A percentile compares a stretch with the other conserved stretches of the same genome.
Evolutionary conservation across 495 filamentous ascomycete genomes (phyloP).

Genomic region (Penicillium pancosmium): DNA sequence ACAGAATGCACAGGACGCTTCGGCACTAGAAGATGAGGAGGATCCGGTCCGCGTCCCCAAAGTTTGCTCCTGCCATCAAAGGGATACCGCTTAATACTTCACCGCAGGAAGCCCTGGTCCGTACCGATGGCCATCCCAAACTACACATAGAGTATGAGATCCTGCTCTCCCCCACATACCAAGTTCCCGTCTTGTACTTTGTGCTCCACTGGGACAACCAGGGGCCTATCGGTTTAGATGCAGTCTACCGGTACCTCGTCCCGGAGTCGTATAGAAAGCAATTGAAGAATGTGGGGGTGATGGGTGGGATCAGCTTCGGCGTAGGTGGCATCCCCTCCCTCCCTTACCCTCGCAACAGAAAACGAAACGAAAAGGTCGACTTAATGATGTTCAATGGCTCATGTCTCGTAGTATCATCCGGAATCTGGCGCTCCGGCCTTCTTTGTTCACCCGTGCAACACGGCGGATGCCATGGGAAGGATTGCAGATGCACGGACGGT

Average conservation of each 20-base stretch:
- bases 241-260: slow-evolving; percentile 69
- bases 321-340: slow-evolving; percentile 52
- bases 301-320: slow-evolving; percentile 76
- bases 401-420: slow-evolving; percentile 73
- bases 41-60: slow-evolving; percentile 36
- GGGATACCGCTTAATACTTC: slow-evolving; percentile 3
- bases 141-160: slow-evolving; percentile 59
- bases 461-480: slow-evolving; percentile 71
- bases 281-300: slow-evolving; percentile 60
- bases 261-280: slow-evolving; percentile 60
- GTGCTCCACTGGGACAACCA: slow-evolving; percentile 60
- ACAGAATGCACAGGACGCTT: slow-evolving; percentile 21
- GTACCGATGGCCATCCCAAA: slow-evolving; percentile 25
- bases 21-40: slow-evolving; percentile 30
- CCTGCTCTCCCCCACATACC: slow-evolving; percentile 50
- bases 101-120: slow-evolving; percentile 47
- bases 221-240: slow-evolving; percentile 64
- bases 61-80: slow-evolving; percentile 8
- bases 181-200: slow-evolving; percentile 57
- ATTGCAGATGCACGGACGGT: slow-evolving; percentile 51
- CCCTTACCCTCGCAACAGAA: background rate
- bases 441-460: slow-evolving; percentile 85
- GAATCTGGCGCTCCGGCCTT: slow-evolving; percentile 70
- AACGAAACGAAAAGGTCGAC: slow-evolving; percentile 8
- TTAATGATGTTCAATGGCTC: slow-evolving; percentile 33